Percentiles rank a stretch among this genome's conserved stretches.
These are phyloP conservation scores for Alnus rubra DNA, from an alignment of 306 rosid species.

Conservation along the genomic window DNA sequence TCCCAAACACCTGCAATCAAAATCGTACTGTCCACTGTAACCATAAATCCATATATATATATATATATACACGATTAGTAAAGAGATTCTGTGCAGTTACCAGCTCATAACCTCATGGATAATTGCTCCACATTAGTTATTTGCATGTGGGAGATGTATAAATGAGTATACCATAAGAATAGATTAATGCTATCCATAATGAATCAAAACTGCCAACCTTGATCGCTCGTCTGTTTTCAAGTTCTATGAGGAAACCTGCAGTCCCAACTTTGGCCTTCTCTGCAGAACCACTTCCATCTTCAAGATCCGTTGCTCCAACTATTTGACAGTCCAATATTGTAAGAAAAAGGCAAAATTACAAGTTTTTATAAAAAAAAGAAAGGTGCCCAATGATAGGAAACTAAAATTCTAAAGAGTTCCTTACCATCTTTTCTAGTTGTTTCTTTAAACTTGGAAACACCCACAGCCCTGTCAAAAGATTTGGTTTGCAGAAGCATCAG, in stretches of 20 bases:
- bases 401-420: slow-evolving; percentile 15
- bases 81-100: slow-evolving; percentile 3
- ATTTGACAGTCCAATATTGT: slow-evolving; percentile 17
- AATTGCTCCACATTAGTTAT: not conserved
- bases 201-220: slow-evolving; percentile 47
- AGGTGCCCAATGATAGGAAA: not conserved
- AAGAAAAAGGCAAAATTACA: slow-evolving; percentile 11
- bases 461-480: slow-evolving; percentile 41
- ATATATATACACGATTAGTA: not conserved
- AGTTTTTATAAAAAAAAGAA: slow-evolving; percentile 5
- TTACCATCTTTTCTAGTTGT: slow-evolving; percentile 41
- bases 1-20: slow-evolving; percentile 73
- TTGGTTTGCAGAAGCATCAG: slow-evolving; percentile 18
- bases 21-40: not conserved
- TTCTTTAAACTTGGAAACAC: slow-evolving; percentile 25
- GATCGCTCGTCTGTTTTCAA: slow-evolving; percentile 76
- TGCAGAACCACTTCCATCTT: slow-evolving; percentile 33
- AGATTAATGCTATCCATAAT: not conserved
- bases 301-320: slow-evolving; percentile 47
- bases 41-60: not conserved
- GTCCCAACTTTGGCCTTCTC: slow-evolving; percentile 66
- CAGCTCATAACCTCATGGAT: slow-evolving; percentile 1
- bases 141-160: not conserved
- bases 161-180: not conserved
- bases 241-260: slow-evolving; percentile 70